A percentile compares a stretch with the other conserved stretches of the same genome.
Evolutionary conservation across 768 basidiomycete genomes (phyloP).

Genomic region (Phanerochaete carnosa): DNA sequence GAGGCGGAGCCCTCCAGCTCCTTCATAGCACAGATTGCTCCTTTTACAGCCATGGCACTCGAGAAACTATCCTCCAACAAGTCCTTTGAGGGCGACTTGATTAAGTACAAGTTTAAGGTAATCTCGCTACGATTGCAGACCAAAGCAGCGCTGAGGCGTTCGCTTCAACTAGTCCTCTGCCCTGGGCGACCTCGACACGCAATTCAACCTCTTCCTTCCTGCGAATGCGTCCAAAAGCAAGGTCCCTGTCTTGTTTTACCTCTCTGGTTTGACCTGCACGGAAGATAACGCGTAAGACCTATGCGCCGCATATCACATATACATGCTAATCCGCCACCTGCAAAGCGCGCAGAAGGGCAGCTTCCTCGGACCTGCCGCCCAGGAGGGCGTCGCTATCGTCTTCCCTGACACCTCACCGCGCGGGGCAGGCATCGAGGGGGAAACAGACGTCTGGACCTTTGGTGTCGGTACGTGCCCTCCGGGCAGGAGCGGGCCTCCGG

Average conservation of each 20-base stretch:
- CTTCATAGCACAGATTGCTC: not conserved
- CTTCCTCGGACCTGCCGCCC: conserved; percentile 82
- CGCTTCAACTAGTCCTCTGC: conserved; percentile 54
- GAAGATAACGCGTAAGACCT: conserved; percentile 84
- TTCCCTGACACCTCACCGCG: conserved; percentile 97
- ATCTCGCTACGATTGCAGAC: not conserved
- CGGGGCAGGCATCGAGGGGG: conserved; percentile 82
- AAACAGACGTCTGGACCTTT: conserved; percentile 85
- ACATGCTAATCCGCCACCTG: not conserved
- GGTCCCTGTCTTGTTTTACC: conserved; percentile 75
- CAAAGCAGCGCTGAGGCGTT: not conserved
- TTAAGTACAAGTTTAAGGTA: conserved; percentile 86
- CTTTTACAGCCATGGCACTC: conserved; percentile 34
- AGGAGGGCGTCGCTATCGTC: conserved; percentile 84
- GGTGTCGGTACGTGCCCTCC: conserved; percentile 58
- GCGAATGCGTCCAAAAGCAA: conserved; percentile 46
- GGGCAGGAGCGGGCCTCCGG: not conserved
- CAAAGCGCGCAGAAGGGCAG: conserved; percentile 87
- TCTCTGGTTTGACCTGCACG: conserved; percentile 86
- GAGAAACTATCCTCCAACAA: conserved; percentile 75
- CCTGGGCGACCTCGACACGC: conserved; percentile 65
- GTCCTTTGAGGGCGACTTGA: conserved; percentile 74
- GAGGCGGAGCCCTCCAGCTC: not conserved
- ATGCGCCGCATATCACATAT: not conserved
- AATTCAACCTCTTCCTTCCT: conserved; percentile 91